phyloP scores from a whole-genome alignment of 768 basidiomycete genomes.

The Mycena kentingensis region DNA sequence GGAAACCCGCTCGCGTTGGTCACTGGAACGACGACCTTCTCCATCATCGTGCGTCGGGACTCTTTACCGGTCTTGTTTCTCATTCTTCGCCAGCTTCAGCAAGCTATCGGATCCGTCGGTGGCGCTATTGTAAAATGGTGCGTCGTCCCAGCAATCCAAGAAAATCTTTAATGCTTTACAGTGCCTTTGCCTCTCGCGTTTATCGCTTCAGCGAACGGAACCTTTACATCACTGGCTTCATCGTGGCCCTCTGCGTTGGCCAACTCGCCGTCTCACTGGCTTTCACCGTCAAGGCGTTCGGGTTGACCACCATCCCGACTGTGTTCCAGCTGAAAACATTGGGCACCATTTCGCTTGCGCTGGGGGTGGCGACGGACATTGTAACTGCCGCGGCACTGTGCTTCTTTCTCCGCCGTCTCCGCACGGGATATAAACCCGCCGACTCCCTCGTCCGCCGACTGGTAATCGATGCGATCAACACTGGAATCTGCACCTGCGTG shows the following conservation, averaged over 20 bases:
- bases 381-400: slow-evolving; percentile 57
- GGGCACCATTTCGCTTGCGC: slow-evolving; percentile 52
- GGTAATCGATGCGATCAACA: slow-evolving; percentile 64
- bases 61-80: slow-evolving; percentile 7
- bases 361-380: slow-evolving; percentile 59
- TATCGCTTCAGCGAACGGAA: slow-evolving; percentile 4
- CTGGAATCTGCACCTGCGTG: slow-evolving; percentile 59
- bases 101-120: slow-evolving; percentile 42
- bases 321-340: slow-evolving; percentile 46
- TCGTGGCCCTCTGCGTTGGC: slow-evolving; percentile 41
- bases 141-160: no score
- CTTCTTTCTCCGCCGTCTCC: slow-evolving; percentile 58
- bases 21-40: slow-evolving; percentile 48
- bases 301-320: slow-evolving; percentile 42
- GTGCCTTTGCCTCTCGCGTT: not conserved
- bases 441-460: slow-evolving; percentile 61
- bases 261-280: slow-evolving; percentile 52
- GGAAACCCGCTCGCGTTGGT: slow-evolving; percentile 38
- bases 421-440: slow-evolving; percentile 48
- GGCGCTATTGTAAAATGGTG: slow-evolving; percentile 60
- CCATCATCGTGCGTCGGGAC: slow-evolving; percentile 50
- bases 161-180: no score
- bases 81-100: slow-evolving; percentile 42
- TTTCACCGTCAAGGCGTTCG: slow-evolving; percentile 35
- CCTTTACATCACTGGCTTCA: not conserved